phyloP scores from a whole-genome alignment of 768 basidiomycete species.

The Collybia sordida region DNA sequence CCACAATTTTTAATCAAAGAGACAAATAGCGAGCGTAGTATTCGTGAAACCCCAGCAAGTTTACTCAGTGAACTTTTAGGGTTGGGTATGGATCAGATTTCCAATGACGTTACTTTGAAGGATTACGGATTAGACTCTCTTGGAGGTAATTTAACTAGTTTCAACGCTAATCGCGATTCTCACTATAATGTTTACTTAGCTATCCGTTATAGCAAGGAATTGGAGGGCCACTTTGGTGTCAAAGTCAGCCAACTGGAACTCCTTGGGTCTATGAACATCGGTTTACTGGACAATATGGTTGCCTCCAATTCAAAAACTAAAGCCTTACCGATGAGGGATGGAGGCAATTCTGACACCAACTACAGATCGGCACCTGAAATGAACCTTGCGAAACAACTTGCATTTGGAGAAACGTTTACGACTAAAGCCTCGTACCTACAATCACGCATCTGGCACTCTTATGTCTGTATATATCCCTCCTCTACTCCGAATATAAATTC shows the following conservation, averaged over 20 bases:
- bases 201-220: not conserved
- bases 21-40: not conserved
- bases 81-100: not conserved
- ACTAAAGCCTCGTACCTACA: not conserved
- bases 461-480: not conserved
- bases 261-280: not conserved
- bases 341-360: not conserved
- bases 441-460: not conserved
- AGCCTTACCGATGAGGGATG: not conserved
- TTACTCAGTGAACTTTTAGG: not conserved
- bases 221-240: not conserved
- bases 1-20: not conserved
- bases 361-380: not conserved
- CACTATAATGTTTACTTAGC: not conserved
- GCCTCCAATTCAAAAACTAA: not conserved
- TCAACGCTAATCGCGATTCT: not conserved
- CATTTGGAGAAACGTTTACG: not conserved
- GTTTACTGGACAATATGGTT: not conserved
- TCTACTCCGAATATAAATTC: too few species aligned
- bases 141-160: not conserved
- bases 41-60: not conserved
- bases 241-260: conserved; percentile 2
- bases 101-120: not conserved
- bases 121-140: not conserved
- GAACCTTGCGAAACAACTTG: not conserved